A percentile compares a stretch with the other conserved stretches of the same genome.
phyloP scores from a whole-genome alignment of 78 protist genomes.

The Dictyostelium purpureum region DNA sequence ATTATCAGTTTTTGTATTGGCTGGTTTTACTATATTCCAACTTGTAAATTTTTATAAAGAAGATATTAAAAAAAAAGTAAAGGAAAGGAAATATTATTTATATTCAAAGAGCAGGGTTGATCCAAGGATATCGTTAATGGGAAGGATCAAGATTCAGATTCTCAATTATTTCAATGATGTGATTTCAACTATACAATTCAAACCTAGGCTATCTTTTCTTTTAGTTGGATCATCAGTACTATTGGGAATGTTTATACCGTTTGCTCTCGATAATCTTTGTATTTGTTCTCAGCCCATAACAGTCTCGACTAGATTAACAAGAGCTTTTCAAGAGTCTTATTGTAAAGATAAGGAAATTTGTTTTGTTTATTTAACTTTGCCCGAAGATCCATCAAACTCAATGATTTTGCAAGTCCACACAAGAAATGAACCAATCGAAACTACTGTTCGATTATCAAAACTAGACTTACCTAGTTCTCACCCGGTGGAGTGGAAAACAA shows the following conservation, averaged over 20 bases:
- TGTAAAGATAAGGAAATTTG: conserved; percentile 19
- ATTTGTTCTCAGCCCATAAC: conserved; percentile 68
- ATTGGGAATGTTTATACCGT: neutral
- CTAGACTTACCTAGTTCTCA: too few relatives aligned
- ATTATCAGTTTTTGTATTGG: too few relatives aligned
- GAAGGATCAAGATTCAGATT: neutral
- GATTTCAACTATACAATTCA: neutral
- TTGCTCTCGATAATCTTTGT: conserved; percentile 17
- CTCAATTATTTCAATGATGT: neutral
- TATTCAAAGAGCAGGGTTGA: too few relatives aligned
- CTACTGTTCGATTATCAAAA: too few relatives aligned
- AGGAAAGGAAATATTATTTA: too few relatives aligned
- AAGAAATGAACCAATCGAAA: conserved; percentile 41
- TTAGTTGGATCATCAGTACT: neutral
- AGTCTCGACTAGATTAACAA: conserved; percentile 14
- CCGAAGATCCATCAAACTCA: conserved; percentile 46
- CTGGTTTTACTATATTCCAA: too few relatives aligned
- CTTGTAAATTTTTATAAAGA: too few relatives aligned
- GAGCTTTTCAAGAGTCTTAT: conserved; percentile 15
- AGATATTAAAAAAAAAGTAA: too few relatives aligned
- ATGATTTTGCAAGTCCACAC: conserved; percentile 61
- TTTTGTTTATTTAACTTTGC: conserved; percentile 28
- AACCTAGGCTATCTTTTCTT: neutral
- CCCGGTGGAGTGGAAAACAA: too few relatives aligned
- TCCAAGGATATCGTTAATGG: neutral